Conservation (phyloP, 768 basidiomycete genomes). For the Boletales sp. region DNA sequence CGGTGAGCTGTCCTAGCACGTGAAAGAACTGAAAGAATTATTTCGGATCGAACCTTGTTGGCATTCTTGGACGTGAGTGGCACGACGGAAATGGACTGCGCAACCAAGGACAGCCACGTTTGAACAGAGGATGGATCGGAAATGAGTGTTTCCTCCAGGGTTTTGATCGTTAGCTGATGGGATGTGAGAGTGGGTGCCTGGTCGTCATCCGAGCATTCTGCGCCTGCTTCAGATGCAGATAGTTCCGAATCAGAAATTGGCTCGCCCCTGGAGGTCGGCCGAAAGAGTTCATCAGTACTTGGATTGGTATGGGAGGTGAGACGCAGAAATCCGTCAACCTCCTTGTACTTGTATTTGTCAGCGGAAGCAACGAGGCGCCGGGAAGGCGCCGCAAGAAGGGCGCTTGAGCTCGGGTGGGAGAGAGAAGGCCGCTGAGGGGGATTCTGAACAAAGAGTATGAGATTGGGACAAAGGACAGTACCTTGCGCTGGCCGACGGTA, state of each 20-base stretch:
- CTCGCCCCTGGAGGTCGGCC: conserved; percentile 41
- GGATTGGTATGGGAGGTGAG: conserved; percentile 43
- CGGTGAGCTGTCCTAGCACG: conserved; percentile 61
- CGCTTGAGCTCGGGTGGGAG: conserved; percentile 53
- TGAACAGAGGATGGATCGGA: conserved; percentile 48
- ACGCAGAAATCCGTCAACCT: conserved; percentile 64
- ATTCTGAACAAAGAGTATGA: conserved; percentile 4
- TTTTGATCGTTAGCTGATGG: conserved; percentile 56
- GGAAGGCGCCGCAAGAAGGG: conserved; percentile 49
- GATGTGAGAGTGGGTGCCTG: conserved; percentile 39
- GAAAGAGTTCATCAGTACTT: conserved; percentile 42
- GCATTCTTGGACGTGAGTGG: conserved; percentile 68
- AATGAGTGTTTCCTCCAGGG: conserved; percentile 53
- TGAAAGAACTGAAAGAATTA: conserved; percentile 60
- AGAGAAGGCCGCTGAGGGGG: conserved; percentile 43
- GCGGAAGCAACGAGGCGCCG: conserved; percentile 42
- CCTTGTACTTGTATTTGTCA: conserved; percentile 48
- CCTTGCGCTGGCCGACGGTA: conserved; percentile 43
- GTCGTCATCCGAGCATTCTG: conserved; percentile 35
- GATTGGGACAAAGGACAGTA: conserved; percentile 15
- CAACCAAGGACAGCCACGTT: conserved; percentile 63
- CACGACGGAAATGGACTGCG: conserved; percentile 58
- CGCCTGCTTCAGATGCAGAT: conserved; percentile 28
- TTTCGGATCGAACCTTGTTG: conserved; percentile 62
- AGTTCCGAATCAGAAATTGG: conserved; percentile 34